phyloP scores from a whole-genome alignment of 2,329 filamentous ascomycete species.

The Blastomyces emzantsi region DNA sequence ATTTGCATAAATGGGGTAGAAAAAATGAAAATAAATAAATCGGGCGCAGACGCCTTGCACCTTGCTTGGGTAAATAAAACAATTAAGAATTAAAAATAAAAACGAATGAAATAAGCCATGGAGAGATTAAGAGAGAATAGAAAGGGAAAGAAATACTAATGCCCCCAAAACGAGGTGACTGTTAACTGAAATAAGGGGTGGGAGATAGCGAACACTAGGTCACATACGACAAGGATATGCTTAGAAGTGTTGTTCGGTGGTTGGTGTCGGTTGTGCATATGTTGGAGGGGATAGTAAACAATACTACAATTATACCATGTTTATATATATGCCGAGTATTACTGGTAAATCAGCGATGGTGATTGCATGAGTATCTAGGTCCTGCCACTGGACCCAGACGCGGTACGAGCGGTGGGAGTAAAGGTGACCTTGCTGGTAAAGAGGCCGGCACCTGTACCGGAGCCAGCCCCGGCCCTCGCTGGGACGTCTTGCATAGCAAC shows the following conservation, averaged over 20 bases:
- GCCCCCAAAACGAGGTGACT: not conserved
- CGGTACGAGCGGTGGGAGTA: not conserved
- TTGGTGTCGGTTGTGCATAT: not conserved
- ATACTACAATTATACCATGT: not conserved
- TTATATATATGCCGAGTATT: not conserved
- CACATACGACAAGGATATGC: not conserved
- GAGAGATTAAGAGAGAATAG: not conserved
- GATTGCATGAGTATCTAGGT: not conserved
- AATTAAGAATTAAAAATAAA: not conserved
- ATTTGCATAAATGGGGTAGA: not conserved
- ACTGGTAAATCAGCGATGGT: not conserved
- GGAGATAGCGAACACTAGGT: too few relatives aligned
- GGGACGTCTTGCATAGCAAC: not conserved
- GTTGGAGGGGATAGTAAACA: not conserved
- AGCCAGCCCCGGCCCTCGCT: not conserved
- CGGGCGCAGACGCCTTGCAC: not conserved
- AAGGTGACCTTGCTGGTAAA: not conserved
- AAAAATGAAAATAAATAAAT: not conserved
- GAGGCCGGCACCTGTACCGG: not conserved
- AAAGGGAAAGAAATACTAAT: not conserved
- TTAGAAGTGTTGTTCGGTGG: not conserved
- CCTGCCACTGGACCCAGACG: not conserved
- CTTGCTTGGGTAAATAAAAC: not conserved
- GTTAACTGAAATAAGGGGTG: not conserved
- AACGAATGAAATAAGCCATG: not conserved